These are phyloP conservation scores for Lichtheimia corymbifera DNA, from an alignment of 371 early-diverging fungal genomes.

Conservation along the genomic window DNA sequence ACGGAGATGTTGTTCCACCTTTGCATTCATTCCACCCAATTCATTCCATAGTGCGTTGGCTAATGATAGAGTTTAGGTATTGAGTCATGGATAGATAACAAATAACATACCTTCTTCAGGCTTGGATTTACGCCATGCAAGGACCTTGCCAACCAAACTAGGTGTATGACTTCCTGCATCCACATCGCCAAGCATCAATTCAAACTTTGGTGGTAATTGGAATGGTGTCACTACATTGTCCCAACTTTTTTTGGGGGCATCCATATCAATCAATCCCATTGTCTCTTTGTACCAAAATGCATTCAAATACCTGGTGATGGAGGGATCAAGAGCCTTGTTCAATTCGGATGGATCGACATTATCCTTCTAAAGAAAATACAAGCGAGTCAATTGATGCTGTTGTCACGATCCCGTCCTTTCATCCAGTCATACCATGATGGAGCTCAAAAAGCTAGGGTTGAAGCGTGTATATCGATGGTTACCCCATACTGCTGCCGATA, in stretches of 20 bases:
- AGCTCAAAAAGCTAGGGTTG: constrained; percentile 67
- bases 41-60: constrained; percentile 61
- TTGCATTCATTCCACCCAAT: constrained; percentile 55
- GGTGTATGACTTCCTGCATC: constrained; percentile 94
- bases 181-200: constrained; percentile 87
- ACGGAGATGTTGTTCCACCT: constrained; percentile 49
- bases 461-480: constrained; percentile 87
- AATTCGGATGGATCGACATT: constrained; percentile 26
- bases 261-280: background rate
- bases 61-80: constrained; percentile 9
- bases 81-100: background rate
- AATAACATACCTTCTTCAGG: constrained; percentile 48
- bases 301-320: constrained; percentile 26
- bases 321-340: constrained; percentile 24
- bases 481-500: constrained; percentile 90
- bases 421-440: constrained; percentile 52
- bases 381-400: background rate
- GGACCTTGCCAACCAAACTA: constrained; percentile 84
- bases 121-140: constrained; percentile 78
- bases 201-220: constrained; percentile 71
- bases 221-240: constrained; percentile 69
- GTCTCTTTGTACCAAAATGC: background rate
- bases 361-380: constrained; percentile 22
- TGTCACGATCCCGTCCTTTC: too few relatives aligned
- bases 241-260: constrained; percentile 53